phyloP scores from a whole-genome alignment of 805 yeast genomes.

The Blastobotrys peoriensis region DNA sequence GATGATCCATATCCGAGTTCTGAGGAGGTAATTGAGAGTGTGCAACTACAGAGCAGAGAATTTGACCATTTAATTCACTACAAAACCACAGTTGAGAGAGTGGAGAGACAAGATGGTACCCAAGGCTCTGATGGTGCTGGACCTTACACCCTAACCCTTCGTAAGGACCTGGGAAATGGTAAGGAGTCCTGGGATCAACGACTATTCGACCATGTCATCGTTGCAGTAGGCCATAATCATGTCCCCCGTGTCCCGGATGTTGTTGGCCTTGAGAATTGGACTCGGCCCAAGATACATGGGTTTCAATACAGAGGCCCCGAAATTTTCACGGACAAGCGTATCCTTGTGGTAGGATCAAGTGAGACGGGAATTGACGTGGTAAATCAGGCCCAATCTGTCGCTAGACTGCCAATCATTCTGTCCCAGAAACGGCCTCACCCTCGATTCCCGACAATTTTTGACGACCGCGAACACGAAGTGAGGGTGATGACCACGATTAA shows the following conservation, averaged over 20 bases:
- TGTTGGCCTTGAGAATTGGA: slow-evolving; percentile 6
- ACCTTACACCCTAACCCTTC: slow-evolving; percentile 2
- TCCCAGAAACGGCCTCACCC: slow-evolving; percentile 6
- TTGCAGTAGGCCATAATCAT: slow-evolving; percentile 10
- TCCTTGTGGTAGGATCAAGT: slow-evolving; percentile 9
- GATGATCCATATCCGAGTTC: slow-evolving; percentile 5
- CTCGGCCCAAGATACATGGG: slow-evolving; percentile 2
- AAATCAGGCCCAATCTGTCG: slow-evolving; percentile 1
- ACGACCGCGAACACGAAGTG: not conserved
- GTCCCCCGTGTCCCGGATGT: slow-evolving; percentile 8
- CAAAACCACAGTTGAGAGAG: slow-evolving; percentile 3
- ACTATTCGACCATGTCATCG: slow-evolving; percentile 7
- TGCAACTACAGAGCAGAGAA: not conserved
- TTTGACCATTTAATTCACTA: not conserved
- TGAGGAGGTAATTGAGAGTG: not conserved
- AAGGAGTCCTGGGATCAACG: not conserved
- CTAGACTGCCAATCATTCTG: slow-evolving; percentile 7
- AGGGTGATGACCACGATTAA: not conserved
- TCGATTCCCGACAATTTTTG: slow-evolving; percentile 1
- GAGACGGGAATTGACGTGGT: slow-evolving; percentile 8
- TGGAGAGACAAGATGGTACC: not conserved
- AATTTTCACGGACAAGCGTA: slow-evolving; percentile 7
- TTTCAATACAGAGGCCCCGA: slow-evolving; percentile 4
- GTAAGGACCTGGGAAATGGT: not conserved
- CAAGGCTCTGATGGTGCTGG: too few species aligned